Percentiles rank a stretch among this genome's conserved stretches.
These are phyloP conservation scores for Clitopilus hobsonii DNA, from an alignment of 768 basidiomycete genomes.

Conservation along the genomic window DNA sequence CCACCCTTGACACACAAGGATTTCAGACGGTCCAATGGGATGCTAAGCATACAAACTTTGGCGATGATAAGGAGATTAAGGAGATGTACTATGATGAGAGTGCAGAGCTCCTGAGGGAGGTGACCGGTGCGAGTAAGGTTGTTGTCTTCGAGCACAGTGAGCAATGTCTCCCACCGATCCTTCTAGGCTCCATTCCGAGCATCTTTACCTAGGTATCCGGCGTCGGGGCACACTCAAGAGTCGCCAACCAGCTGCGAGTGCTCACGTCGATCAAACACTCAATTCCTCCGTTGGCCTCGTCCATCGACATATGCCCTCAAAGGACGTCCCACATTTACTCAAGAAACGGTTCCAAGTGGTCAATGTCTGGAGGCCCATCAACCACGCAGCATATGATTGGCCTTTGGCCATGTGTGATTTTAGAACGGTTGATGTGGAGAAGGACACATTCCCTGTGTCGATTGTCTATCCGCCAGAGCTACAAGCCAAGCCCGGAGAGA, in stretches of 20 bases:
- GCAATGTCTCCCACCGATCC: too few relatives aligned
- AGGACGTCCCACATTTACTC: slow-evolving; percentile 28
- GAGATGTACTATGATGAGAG: too few relatives aligned
- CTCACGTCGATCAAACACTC: slow-evolving; percentile 37
- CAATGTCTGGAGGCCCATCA: slow-evolving; percentile 44
- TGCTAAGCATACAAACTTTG: too few relatives aligned
- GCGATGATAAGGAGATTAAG: too few relatives aligned
- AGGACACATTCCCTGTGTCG: slow-evolving; percentile 26
- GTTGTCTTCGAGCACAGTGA: too few relatives aligned
- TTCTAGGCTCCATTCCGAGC: too few relatives aligned
- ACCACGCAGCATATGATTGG: slow-evolving; percentile 28
- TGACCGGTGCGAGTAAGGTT: too few relatives aligned
- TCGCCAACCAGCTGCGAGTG: slow-evolving; percentile 30
- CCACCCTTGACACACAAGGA: too few relatives aligned
- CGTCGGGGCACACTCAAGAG: slow-evolving; percentile 18
- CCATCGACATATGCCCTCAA: slow-evolving; percentile 31
- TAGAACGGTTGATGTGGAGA: slow-evolving; percentile 25
- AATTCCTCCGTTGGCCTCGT: slow-evolving; percentile 29
- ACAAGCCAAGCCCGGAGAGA: slow-evolving; percentile 34
- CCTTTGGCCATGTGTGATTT: slow-evolving; percentile 39
- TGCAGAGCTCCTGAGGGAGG: too few relatives aligned
- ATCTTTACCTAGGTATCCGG: too few relatives aligned
- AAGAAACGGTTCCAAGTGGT: slow-evolving; percentile 39
- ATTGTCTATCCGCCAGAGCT: slow-evolving; percentile 28
- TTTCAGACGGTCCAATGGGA: too few relatives aligned